Percentiles rank a stretch among this genome's conserved stretches.
Conservation (phyloP, 2,329 filamentous ascomycete species). For the Aureobasidium sp. region DNA sequence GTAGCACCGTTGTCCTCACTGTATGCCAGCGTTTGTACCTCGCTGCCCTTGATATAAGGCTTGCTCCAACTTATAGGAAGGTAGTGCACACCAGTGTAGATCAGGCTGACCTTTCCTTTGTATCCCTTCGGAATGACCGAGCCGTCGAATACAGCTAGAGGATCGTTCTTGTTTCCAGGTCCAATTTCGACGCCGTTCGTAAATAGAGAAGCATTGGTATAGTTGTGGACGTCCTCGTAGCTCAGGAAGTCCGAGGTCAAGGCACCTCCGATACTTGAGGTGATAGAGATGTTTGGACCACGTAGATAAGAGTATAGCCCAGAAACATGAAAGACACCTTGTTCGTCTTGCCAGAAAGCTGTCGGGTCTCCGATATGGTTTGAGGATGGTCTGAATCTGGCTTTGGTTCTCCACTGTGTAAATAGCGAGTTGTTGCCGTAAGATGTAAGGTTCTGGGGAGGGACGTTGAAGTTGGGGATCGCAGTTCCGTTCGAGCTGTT, state of each 20-base stretch:
- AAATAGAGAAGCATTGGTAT: slow-evolving; percentile 23
- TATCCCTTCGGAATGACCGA: slow-evolving; percentile 39
- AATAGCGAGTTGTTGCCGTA: slow-evolving; percentile 3
- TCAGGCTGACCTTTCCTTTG: slow-evolving; percentile 37
- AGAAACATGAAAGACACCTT: not conserved
- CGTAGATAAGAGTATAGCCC: not conserved
- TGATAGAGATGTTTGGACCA: not conserved
- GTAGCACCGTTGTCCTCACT: slow-evolving; percentile 35
- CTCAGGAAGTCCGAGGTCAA: slow-evolving; percentile 40
- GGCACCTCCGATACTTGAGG: slow-evolving; percentile 23
- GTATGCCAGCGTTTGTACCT: slow-evolving; percentile 41
- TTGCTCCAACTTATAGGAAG: slow-evolving; percentile 43
- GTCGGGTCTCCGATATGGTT: slow-evolving; percentile 7
- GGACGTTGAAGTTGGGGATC: not conserved
- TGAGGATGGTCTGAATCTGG: slow-evolving; percentile 6
- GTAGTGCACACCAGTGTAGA: slow-evolving; percentile 41
- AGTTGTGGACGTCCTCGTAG: slow-evolving; percentile 36
- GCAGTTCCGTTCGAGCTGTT: not conserved
- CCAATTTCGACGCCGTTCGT: not conserved
- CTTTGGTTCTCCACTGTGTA: slow-evolving; percentile 10
- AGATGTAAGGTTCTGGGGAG: slow-evolving; percentile 4
- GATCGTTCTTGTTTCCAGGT: not conserved
- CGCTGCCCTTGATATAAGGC: slow-evolving; percentile 39
- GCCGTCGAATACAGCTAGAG: slow-evolving; percentile 39
- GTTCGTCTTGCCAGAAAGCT: slow-evolving; percentile 8